Base-by-base conservation (phyloP, 1,139 yeast species). In the Saccharomyces hybrid region DNA sequence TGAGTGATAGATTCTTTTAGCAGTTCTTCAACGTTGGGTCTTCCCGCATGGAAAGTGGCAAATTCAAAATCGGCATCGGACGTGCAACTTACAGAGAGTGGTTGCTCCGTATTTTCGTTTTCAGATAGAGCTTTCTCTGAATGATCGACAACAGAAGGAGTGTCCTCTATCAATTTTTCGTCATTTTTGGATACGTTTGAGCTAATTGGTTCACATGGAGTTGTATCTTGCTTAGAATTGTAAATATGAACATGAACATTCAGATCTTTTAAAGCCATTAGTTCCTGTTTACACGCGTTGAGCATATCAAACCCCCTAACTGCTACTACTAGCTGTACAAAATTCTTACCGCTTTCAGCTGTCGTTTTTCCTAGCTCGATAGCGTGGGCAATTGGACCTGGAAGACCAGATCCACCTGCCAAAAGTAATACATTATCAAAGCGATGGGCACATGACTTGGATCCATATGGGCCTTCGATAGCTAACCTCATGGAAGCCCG, bases 371-470 rank as follows among this genome's bases (percentile, higher is more conserved):
- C 42, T 16, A 38, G 11, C 25, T 16, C 42, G 23, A 38, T 38
- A 38, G 57, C 74, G 55, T 74, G 73, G 14, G 69, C 64, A 49
- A 67, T 65, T 16, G 74, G 73, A 49, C 86, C 85, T 7, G 95
- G 86, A 59, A 88, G 76, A 61, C 95, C 96, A 56, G 84, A 83
- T 52, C 93, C 93, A 58, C 90, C 87, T 1, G 85, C 83, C 53
- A 85, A 62, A 49, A 85, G 73, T 14, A 84, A 67, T 4, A 77
- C 72, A 53, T 77, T 78, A 53, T 81, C 83, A 64, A 79, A 85
- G 13, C 25, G 42, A 16, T 38, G 42, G 11, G 42, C 42, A 16
- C 13, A 0, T 1, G 42, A 38, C 5, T 38, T 5, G 70, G 68
- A 53, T 59, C 57, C 53, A 20, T 20, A 20, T 20, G 23, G 23